phyloP scores from a whole-genome alignment of 257 asterid species.

The Lycium ferocissimum region DNA sequence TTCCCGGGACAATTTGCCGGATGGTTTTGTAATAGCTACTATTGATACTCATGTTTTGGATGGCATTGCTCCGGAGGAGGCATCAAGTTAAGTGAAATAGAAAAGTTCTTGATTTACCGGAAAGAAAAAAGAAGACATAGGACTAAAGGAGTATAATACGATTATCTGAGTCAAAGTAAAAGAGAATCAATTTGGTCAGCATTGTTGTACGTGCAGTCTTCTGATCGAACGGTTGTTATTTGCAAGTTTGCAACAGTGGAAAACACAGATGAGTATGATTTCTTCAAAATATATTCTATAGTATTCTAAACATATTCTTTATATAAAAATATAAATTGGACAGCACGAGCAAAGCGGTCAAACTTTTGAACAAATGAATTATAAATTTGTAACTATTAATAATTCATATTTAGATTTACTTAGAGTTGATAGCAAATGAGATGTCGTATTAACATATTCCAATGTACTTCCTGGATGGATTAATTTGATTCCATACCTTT shows the following conservation, averaged over 20 bases:
- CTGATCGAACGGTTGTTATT: neutral
- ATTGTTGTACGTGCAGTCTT: conserved; percentile 20
- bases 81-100: too few species aligned
- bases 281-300: neutral
- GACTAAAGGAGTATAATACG: neutral
- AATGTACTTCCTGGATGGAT: neutral
- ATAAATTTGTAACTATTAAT: neutral
- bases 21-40: too few species aligned
- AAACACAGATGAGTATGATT: neutral
- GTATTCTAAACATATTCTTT: neutral
- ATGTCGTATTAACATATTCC: neutral
- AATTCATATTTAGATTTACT: neutral
- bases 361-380: conserved; percentile 6
- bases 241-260: neutral
- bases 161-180: neutral
- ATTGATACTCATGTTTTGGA: neutral
- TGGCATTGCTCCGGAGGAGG: too few species aligned
- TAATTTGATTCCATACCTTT: neutral
- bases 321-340: neutral
- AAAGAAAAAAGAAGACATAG: too few species aligned
- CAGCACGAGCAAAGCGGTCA: neutral
- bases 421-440: neutral
- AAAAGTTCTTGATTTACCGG: too few species aligned
- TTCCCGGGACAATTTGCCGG: too few species aligned
- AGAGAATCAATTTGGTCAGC: neutral